phyloP scores from a whole-genome alignment of 2,329 filamentous ascomycete genomes.

The Penicillium vulpinum region DNA sequence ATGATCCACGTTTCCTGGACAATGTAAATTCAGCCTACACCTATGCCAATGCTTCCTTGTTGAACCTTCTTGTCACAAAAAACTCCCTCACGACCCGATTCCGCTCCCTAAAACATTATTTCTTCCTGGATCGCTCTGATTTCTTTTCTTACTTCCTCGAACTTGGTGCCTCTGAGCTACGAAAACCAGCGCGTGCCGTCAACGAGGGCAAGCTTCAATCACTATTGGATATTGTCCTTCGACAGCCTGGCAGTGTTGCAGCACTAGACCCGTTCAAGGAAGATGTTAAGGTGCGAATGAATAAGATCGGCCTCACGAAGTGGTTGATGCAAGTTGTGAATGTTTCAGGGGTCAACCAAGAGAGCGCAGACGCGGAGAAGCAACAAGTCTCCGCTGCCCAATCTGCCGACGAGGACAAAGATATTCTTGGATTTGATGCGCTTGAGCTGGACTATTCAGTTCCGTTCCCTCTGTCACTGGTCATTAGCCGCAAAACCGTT shows the following conservation, averaged over 20 bases:
- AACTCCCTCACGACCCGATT: slow-evolving; percentile 86
- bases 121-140: slow-evolving; percentile 96
- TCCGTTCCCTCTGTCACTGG: slow-evolving; percentile 90
- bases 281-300: slow-evolving; percentile 97
- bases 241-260: slow-evolving; percentile 93
- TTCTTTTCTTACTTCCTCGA: slow-evolving; percentile 99
- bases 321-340: slow-evolving; percentile 95
- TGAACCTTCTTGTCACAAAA: slow-evolving; percentile 87
- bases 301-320: slow-evolving; percentile 87
- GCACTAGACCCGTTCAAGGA: slow-evolving; percentile 97
- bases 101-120: slow-evolving; percentile 94
- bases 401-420: slow-evolving; percentile 70
- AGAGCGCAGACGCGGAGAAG: slow-evolving; percentile 65
- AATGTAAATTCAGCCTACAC: slow-evolving; percentile 96
- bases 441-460: slow-evolving; percentile 92
- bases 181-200: slow-evolving; percentile 82
- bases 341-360: slow-evolving; percentile 91
- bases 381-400: slow-evolving; percentile 68
- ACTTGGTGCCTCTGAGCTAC: slow-evolving; percentile 81
- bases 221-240: slow-evolving; percentile 88
- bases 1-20: slow-evolving; percentile 87
- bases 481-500: slow-evolving; percentile 95
- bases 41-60: slow-evolving; percentile 88
- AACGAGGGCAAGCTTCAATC: slow-evolving; percentile 94
- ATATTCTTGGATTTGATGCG: slow-evolving; percentile 86